These are phyloP conservation scores for Cairneyella variabilis DNA, from an alignment of 495 filamentous ascomycete species.

Conservation along the genomic window DNA sequence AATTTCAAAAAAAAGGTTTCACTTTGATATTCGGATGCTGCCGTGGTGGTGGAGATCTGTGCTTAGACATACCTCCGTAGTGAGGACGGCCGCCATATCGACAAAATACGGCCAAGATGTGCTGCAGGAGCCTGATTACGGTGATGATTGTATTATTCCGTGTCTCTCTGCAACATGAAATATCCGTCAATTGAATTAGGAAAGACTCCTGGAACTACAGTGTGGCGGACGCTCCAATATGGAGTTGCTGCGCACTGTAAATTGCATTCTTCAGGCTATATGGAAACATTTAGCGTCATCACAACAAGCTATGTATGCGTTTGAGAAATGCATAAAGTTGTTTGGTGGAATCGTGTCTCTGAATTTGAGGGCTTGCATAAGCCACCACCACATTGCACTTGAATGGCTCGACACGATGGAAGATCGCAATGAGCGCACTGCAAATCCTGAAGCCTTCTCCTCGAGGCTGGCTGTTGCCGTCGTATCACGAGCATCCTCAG, in stretches of 20 bases:
- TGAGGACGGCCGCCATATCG: not conserved
- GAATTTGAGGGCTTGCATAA: not conserved
- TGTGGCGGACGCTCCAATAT: too few relatives aligned
- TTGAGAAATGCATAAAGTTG: not conserved
- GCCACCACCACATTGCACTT: too few relatives aligned
- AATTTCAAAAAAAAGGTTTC: not conserved
- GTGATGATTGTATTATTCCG: too few relatives aligned
- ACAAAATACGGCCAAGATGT: not conserved
- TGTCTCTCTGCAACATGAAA: not conserved
- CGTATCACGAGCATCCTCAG: not conserved
- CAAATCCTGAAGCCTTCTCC: conserved; percentile 1
- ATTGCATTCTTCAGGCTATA: not conserved
- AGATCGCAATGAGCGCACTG: not conserved
- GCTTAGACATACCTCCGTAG: not conserved
- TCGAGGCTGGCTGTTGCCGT: not conserved
- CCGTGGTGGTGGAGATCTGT: not conserved
- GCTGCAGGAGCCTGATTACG: not conserved
- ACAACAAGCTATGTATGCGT: not conserved
- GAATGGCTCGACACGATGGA: too few relatives aligned
- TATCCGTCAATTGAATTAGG: too few relatives aligned
- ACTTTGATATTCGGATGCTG: not conserved
- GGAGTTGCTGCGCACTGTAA: too few relatives aligned
- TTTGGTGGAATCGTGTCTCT: conserved; percentile 1
- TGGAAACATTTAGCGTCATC: not conserved
- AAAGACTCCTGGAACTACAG: too few relatives aligned